These are phyloP conservation scores for Karstenula rhodostoma DNA, from an alignment of 2,329 filamentous ascomycete species.

Conservation along the genomic window DNA sequence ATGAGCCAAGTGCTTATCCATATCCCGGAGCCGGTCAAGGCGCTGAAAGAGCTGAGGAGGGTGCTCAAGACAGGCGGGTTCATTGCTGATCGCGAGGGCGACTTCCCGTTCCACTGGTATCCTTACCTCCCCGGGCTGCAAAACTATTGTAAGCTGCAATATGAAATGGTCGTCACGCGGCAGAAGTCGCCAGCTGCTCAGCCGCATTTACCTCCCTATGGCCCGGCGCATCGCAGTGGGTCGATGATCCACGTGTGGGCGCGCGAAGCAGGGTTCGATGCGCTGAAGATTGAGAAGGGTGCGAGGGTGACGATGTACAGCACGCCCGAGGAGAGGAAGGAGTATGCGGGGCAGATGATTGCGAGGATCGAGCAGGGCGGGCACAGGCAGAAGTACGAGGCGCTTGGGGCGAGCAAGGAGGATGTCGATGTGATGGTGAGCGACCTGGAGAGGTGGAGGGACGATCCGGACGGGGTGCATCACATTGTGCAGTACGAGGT, in stretches of 20 bases:
- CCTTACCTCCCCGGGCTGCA: constrained; percentile 25
- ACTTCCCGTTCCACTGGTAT: constrained; percentile 28
- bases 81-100: constrained; percentile 49
- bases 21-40: constrained; percentile 56
- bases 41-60: constrained; percentile 60
- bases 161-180: constrained; percentile 43
- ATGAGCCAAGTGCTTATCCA: constrained; percentile 64
- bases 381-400: constrained; percentile 30
- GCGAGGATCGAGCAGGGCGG: constrained; percentile 25
- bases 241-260: constrained; percentile 39
- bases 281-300: constrained; percentile 24
- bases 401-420: constrained; percentile 4
- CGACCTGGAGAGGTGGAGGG: constrained; percentile 7
- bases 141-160: constrained; percentile 41
- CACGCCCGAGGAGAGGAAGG: constrained; percentile 31
- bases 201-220: constrained; percentile 29
- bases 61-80: constrained; percentile 58
- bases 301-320: constrained; percentile 16
- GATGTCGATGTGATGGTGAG: constrained; percentile 4
- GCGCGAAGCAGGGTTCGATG: constrained; percentile 27
- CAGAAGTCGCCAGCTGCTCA: constrained; percentile 11
- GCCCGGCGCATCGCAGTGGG: constrained; percentile 24
- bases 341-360: constrained; percentile 30
- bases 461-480: constrained; percentile 9
- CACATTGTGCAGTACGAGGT: constrained; percentile 9